Conservation (phyloP, 2,329 filamentous ascomycete genomes). For the Epichloe amarillans region DNA sequence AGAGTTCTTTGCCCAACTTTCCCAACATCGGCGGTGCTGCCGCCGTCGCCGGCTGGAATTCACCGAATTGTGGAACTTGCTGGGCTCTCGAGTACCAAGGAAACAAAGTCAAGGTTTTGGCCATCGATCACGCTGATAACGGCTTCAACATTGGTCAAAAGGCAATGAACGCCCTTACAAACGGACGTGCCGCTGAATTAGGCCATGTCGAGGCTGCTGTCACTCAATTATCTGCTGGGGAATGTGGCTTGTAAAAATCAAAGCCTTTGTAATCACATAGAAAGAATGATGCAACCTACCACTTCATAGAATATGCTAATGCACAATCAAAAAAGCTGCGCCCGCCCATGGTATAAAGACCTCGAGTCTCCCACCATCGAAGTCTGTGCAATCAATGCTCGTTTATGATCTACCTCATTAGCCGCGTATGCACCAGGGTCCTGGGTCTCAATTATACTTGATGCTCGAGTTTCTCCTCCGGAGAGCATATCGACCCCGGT, state of each 20-base stretch:
- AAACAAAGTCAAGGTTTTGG: conserved; percentile 38
- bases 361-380: too few relatives aligned
- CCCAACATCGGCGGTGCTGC: conserved; percentile 43
- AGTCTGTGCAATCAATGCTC: too few relatives aligned
- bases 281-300: neutral
- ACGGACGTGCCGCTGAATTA: conserved; percentile 28
- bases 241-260: conserved; percentile 27
- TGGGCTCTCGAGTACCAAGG: conserved; percentile 40
- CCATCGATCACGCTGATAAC: conserved; percentile 35
- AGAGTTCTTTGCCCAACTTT: conserved; percentile 36
- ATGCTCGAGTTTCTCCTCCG: neutral
- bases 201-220: conserved; percentile 23
- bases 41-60: conserved; percentile 43
- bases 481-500: neutral
- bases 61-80: conserved; percentile 43
- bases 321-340: too few relatives aligned
- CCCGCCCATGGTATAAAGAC: too few relatives aligned
- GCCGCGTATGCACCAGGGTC: too few relatives aligned
- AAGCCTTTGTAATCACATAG: neutral
- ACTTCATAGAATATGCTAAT: neutral
- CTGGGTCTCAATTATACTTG: neutral
- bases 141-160: conserved; percentile 43
- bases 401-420: too few relatives aligned
- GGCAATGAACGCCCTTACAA: conserved; percentile 44
- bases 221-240: conserved; percentile 26